Evolutionary conservation across 1,284 basidiomycete genomes (phyloP), one percentile per base, ranked within the genome.

Genomic region (Naganishia sp.): DNA sequence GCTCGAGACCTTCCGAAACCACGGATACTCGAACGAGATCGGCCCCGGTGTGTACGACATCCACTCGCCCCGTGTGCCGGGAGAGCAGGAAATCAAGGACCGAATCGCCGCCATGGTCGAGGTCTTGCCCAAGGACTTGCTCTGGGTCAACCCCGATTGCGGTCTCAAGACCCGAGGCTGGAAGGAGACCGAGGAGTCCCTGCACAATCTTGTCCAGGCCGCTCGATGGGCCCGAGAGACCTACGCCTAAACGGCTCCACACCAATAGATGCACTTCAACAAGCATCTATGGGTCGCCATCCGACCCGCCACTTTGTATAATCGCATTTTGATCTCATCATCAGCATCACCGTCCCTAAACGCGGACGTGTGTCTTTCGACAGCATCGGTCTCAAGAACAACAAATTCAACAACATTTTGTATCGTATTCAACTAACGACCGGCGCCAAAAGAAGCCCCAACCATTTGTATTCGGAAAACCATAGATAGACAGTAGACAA

Each of bases 21-120:
- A 92, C 81, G 90, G 92, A 66, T 99, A 99, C 86, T 91, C 92
- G 69, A 97, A 96, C 86, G 87, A 93, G 84, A 98, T 99, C 77
- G 96, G 96, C 71, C 95, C 96, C 56, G 95, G 94, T 87, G 92
- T 94, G 77, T 96, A 95, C 80, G 95, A 99, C 83, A 97, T 99
- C 82, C 96, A 98, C 86, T 98, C 94, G 74, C 95, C 95, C 72
- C 94, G 96, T 87, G 92, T 99, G 70, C 96, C 96, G 65, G 84
- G 87, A 68, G 86, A 88, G 75, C 86, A 94, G 81, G 96, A 99
- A 85, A 95, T 99, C 84, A 89, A 89, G 83, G 89, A 95, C 75
- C 91, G 94, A 76, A 86, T 99, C 80, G 86, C 87, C 80, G 82
- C 87, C 72, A 94, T 95, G 86, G 86, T 90, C 73, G 82, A 83